Conservation (phyloP, 306 rosid genomes). For the Cucumis sativus region DNA sequence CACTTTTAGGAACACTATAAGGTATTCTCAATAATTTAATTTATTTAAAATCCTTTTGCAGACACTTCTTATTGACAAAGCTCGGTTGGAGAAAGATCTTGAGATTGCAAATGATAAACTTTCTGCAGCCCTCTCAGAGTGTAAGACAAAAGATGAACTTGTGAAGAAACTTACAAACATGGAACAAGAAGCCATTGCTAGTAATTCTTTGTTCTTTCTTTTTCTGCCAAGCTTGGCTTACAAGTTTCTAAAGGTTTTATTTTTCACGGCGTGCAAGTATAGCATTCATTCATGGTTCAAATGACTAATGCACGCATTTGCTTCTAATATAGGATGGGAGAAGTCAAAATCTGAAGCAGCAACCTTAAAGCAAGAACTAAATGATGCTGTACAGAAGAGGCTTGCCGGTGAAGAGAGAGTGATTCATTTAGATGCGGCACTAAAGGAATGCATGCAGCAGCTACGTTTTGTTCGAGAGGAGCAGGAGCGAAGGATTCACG, state of each 20-base stretch:
- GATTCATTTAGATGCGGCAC: slow-evolving; percentile 60
- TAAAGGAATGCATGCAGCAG: slow-evolving; percentile 88
- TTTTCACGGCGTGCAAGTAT: not conserved
- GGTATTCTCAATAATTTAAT: not conserved
- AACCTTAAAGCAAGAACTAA: slow-evolving; percentile 40
- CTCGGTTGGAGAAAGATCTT: slow-evolving; percentile 54
- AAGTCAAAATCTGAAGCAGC: slow-evolving; percentile 46
- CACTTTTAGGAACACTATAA: not conserved
- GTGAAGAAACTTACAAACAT: slow-evolving; percentile 54
- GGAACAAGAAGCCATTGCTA: slow-evolving; percentile 64
- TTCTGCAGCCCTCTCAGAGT: slow-evolving; percentile 43
- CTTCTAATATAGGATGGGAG: slow-evolving; percentile 43
- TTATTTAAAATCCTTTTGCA: slow-evolving; percentile 18
- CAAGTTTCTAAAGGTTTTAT: not conserved
- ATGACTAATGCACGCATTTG: not conserved
- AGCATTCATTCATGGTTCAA: not conserved
- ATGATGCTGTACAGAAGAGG: slow-evolving; percentile 45
- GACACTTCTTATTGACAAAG: slow-evolving; percentile 53
- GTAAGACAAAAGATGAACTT: slow-evolving; percentile 62
- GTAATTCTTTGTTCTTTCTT: slow-evolving; percentile 17
- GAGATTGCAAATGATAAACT: slow-evolving; percentile 42
- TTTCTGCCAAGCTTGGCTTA: not conserved
- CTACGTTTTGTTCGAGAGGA: slow-evolving; percentile 76
- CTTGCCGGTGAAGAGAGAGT: slow-evolving; percentile 51
- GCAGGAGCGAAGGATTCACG: slow-evolving; percentile 66